Base-by-base conservation (phyloP, 129 eudicot species). In the Tagetes erecta region DNA sequence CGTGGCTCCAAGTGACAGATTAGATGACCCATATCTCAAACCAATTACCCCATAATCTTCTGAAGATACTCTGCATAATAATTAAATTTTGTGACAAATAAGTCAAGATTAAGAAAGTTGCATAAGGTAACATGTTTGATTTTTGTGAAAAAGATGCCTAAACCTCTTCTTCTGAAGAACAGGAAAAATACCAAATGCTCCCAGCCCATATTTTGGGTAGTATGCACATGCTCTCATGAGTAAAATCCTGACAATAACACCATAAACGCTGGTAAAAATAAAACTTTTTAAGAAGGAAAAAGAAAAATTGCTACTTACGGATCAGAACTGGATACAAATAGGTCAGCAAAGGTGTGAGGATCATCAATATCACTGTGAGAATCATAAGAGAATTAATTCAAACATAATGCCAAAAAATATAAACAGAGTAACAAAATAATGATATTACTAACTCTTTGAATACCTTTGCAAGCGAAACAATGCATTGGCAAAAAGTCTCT, bases 391-490 rank as follows among this genome's bases (percentile, higher is more conserved):
- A 2, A 39, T 62, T 6, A 71, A 14, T 11, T 74, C 35, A 64
- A 14, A 74, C 35, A 49, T 6, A 57, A 72, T 42, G 55, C 27
- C 53, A 72, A 75, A 57, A 75, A 11, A 12, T 37, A 33, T 31
- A 73, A 34, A 50, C 6, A 62, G 20, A 42, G 31, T 14, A 68
- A 73, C 20, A 20, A 20, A 20, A 35, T 10, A 3, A 12, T 4
- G 40, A 74, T 20, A 42, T 47, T 3, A 67, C 45, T 9, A 70
- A 73, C 50, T 47, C 35, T 73, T 64, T 57, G 36, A 74, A 50
- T 69, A 90, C 96, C 96, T 90, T 78, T 90, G 96, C 96, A 88
- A 85, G 41, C 96, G 91, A 68, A 87, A 86, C 66, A 81, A 84
- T 36, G 95, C 97, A 75, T 86, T 84, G 41, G 86, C 91, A 10